Evolutionary conservation across 2,329 filamentous ascomycete species (phyloP).

Genomic region (Venturia effusa): DNA sequence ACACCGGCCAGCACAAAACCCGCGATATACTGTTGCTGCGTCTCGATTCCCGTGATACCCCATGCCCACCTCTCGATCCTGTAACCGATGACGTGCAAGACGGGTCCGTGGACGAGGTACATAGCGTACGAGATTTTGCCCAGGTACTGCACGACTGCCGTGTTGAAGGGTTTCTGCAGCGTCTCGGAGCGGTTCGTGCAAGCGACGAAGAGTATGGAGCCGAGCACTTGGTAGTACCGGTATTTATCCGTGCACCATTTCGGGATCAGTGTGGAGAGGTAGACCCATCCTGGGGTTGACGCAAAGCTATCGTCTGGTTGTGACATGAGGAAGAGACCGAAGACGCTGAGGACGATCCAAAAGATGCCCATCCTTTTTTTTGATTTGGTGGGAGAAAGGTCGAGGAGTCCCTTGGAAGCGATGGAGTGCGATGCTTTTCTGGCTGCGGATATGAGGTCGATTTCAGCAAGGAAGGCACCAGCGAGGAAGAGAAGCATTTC

Average conservation of each 20-base stretch:
- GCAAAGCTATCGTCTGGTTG: conserved; percentile 29
- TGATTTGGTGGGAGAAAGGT: not conserved
- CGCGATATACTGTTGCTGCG: conserved; percentile 7
- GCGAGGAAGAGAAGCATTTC: conserved; percentile 45
- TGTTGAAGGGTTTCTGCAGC: conserved; percentile 31
- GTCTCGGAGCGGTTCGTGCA: conserved; percentile 18
- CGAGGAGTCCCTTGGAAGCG: not conserved
- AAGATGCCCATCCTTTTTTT: not conserved
- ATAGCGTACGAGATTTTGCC: conserved; percentile 38
- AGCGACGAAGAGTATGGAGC: conserved; percentile 14
- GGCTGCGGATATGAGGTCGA: conserved; percentile 28
- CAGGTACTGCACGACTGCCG: conserved; percentile 32
- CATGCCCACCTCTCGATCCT: conserved; percentile 12
- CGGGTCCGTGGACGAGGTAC: conserved; percentile 31
- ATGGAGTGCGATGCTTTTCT: not conserved
- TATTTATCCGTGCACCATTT: conserved; percentile 31
- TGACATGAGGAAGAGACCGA: conserved; percentile 33
- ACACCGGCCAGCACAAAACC: conserved; percentile 12
- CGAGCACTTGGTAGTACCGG: conserved; percentile 33
- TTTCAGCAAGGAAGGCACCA: conserved; percentile 45
- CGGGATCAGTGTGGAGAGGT: conserved; percentile 29
- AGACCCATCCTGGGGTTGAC: conserved; percentile 32
- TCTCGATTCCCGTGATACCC: conserved; percentile 13
- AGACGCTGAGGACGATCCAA: conserved; percentile 27
- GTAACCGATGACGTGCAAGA: conserved; percentile 14